Base-by-base conservation (phyloP, 768 basidiomycete species). In the Macrocybe gigantea region DNA sequence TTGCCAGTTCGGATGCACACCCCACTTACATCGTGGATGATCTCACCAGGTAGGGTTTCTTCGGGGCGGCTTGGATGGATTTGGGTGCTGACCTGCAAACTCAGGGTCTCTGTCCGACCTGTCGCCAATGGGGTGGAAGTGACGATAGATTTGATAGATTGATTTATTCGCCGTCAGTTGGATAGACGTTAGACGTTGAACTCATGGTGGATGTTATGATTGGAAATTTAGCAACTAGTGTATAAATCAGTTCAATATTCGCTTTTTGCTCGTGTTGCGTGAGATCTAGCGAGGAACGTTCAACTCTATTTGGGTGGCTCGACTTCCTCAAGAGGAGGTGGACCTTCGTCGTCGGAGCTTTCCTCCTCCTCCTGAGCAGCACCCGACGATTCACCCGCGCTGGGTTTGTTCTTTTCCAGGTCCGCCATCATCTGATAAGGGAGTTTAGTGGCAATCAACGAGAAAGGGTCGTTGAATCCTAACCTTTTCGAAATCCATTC, bases 241-340 rank as follows among this genome's bases (percentile, higher is more conserved):
- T 22, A 22, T 22, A 22, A 22, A 22, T 22, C 22, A 22, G 22
- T 22, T 22, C 22, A 22, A 22, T 22, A 22, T 22, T 22, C 22
- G 22, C 22, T 22, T 22, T 22, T 22, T 1, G 22, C 22, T 22
- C 22, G 22, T 22, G 22, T 22, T 22, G 22, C 22, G 1, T 22
- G 22, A 22, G 22, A 22, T 22, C 22, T 22, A 22, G 22, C 22
- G 22, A 22, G 22, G 37, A 39, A 15, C 10, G 38, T 11, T 47
- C 37, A 33, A 35, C 31, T 59, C 61, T 66, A 72, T 59, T 75
- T 75, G 41, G 66, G 30, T 14, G 69, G 59, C 57, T 78, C 75
- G 31, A 71, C 72, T n/a, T 82, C 80, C 68, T 91, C 89, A 41
- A 92, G 83, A 56, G 88, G 85, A 44, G 89, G 89, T 48, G 87